Evolutionary conservation across 2,329 filamentous ascomycete genomes (phyloP).

Genomic region (Paecilomyces formosus): DNA sequence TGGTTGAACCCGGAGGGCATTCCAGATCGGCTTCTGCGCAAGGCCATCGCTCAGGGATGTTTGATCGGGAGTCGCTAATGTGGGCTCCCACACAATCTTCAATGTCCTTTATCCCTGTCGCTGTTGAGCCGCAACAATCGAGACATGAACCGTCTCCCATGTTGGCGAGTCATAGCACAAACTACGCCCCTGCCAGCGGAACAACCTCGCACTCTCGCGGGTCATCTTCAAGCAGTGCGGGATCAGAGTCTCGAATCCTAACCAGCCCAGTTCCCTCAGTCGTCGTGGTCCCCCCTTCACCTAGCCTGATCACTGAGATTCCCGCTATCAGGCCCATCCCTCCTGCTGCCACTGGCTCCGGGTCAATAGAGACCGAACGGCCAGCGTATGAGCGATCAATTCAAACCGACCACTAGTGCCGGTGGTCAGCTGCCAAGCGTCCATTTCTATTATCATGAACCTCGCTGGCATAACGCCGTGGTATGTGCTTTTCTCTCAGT

Average conservation of each 20-base stretch:
- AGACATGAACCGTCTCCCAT: slow-evolving; percentile 2
- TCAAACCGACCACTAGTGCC: no score
- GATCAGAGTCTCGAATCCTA: not conserved
- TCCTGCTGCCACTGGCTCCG: not conserved
- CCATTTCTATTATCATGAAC: no score
- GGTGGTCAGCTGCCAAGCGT: no score
- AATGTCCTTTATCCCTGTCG: slow-evolving; percentile 13
- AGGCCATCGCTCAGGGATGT: slow-evolving; percentile 4
- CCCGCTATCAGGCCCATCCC: not conserved
- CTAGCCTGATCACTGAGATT: not conserved
- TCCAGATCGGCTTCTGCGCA: slow-evolving; percentile 9
- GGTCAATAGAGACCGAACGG: not conserved
- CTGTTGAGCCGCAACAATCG: slow-evolving; percentile 10
- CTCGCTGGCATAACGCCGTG: no score
- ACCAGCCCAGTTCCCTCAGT: not conserved
- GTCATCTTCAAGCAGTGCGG: not conserved
- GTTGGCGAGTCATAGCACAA: not conserved
- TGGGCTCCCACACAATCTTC: slow-evolving; percentile 18
- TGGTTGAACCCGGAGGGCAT: slow-evolving; percentile 13
- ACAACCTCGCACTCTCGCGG: not conserved
- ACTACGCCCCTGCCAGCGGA: not conserved
- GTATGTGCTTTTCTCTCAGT: not conserved
- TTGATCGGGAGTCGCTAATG: slow-evolving; percentile 20
- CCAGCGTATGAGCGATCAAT: no score
- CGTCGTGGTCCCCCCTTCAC: not conserved